Evolutionary conservation across 805 yeast species (phyloP), one percentile per base, ranked within the genome.

Genomic region (Cyberlindnera veronae): DNA sequence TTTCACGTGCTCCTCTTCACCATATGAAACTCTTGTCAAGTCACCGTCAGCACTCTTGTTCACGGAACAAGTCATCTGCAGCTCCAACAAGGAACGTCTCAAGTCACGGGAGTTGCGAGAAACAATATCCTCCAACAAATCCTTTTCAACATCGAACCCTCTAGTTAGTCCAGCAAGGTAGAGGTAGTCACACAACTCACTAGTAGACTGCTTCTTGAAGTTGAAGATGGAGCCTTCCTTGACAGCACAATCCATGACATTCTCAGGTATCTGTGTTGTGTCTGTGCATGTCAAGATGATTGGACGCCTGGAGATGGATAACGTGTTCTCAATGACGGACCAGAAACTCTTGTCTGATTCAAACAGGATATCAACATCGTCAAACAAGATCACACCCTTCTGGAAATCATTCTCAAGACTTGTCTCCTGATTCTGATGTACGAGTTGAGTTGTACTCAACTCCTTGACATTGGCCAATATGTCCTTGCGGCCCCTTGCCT

Each of bases 361-460:
- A 53, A 83, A 87, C 15, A 90, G 58, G 10, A 86, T 67, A 57
- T 91, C 96, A 29, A 85, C 90, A 53, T 91, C 96, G 51, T 90
- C 96, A 42, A 91, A 69, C 24, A 93, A 61, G 4, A 93, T 80
- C 6, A 88, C 65, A 7, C 91, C 89, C 43, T 77, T 71, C 44
- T 72, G 78, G 36, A 72, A 73, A 6, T 51, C 49, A 35, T 49
- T 39, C 11, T 40, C 38, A 12, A 23, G 34, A 16, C 29, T 29
- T 7, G 31, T 38, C 5, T 39, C 51, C 26, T 60, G 61, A 16
- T 44, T 48, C 35, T 66, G 66, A 48, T 82, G 86, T 2, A 91
- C 90, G 34, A 84, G 66, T 44, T 87, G 88, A 0, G 95, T 84
- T 4, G 96, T 90, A 41, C 91, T 79, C 38, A 89, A 74, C 53